Evolutionary conservation across 208 protist species (phyloP), one percentile per base, ranked within the genome.

Genomic region (Leishmania tropica): DNA sequence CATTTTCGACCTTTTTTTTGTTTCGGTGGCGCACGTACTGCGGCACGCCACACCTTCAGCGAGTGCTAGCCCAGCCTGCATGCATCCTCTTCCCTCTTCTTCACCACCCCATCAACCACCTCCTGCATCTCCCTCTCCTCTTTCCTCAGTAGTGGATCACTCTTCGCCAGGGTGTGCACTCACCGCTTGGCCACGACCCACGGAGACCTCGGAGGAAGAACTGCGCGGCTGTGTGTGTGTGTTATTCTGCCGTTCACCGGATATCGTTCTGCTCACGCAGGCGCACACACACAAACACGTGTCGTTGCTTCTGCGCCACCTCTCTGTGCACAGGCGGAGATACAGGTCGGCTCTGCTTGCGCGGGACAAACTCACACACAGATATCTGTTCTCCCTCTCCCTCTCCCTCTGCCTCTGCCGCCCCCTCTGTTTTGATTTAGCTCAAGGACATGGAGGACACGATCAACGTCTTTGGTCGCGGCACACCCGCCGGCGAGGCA

Each of bases 401-500:
- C 71, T 15, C 31, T 40, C 8, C 45, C 13, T 0, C 45, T 13
- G 13, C 45, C 35, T 58, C 71, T 42, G 15, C 35, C 24, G 5
- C 45, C 8, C 45, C 45, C 45, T 13, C 45, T 13, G n/a, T 68
- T 42, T n/a, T 47, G 53, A 45, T 73, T 73, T 21, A 48, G 35
- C 10, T 37, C 6, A 28, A 5, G 42, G 31, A 40, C 60, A 95
- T 95, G 91, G 87, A 89, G 58, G 58, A 89, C 19, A 80, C 85
- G 0, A 89, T 88, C 28, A 89, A 92, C 82, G 70, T 93, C 4
- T 98, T 98, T 79, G 95, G 95, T 35, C 85, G 95, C n/a, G 95
- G 95, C 81, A 96, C 95, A 11, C 88, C 95, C 5, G 93, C 95
- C 5, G 95, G 95, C 1, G 92, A 95, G 53, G 95, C 95, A n/a